Evolutionary conservation across 768 basidiomycete species (phyloP).

Genomic region (Sporobolomyces pararoseus): DNA sequence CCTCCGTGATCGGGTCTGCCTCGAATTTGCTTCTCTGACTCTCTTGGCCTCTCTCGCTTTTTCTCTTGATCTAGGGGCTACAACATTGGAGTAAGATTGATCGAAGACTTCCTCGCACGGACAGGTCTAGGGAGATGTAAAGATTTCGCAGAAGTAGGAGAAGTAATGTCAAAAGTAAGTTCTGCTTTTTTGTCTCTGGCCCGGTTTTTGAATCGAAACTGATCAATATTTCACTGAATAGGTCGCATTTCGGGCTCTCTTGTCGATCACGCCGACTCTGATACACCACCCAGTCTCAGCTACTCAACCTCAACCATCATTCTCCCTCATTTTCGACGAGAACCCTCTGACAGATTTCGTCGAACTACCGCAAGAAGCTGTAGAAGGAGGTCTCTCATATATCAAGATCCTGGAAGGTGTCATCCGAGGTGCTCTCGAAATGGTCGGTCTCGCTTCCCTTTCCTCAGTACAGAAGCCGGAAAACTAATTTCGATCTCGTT

Average conservation of each 20-base stretch:
- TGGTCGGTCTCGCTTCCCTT: conserved; percentile 60
- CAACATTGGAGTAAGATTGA: conserved; percentile 90
- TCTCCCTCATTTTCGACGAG: conserved; percentile 84
- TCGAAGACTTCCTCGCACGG: conserved; percentile 94
- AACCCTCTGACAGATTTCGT: conserved; percentile 97
- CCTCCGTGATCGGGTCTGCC: background rate
- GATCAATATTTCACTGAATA: conserved; percentile 47
- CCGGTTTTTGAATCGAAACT: background rate
- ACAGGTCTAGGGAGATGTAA: conserved; percentile 85
- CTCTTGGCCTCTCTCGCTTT: background rate
- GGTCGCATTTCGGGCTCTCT: conserved; percentile 97
- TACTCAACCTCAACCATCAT: conserved; percentile 50
- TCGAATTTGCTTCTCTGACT: background rate
- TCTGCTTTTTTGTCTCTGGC: conserved; percentile 5
- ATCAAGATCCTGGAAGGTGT: conserved; percentile 95
- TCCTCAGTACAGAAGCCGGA: background rate
- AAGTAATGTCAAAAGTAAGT: conserved; percentile 85
- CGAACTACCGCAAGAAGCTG: conserved; percentile 85
- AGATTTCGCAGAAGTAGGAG: conserved; percentile 90
- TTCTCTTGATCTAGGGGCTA: conserved; percentile 68
- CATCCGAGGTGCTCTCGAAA: conserved; percentile 84
- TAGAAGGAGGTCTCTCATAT: conserved; percentile 93
- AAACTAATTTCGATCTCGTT: background rate
- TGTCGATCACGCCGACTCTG: conserved; percentile 82
- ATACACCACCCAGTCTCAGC: conserved; percentile 61